These are phyloP conservation scores for Flaveria brownii DNA, from an alignment of 129 eudicot genomes.

Conservation along the genomic window DNA sequence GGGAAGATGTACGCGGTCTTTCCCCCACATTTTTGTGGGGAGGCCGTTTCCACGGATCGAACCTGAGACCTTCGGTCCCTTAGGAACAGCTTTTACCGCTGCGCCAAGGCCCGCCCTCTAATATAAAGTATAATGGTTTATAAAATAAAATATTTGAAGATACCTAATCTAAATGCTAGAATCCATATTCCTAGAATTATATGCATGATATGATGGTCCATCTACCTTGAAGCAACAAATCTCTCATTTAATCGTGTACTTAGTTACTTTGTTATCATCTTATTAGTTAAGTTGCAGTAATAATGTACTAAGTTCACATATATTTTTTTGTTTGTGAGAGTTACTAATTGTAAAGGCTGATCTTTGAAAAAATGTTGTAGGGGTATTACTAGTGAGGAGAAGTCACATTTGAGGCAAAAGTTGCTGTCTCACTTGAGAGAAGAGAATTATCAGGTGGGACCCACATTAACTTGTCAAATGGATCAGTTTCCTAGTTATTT, in stretches of 20 bases:
- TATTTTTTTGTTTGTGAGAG: constrained; percentile 3
- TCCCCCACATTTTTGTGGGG: no score
- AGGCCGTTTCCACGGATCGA: no score
- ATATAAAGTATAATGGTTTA: no score
- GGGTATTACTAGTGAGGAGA: constrained; percentile 85
- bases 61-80: no score
- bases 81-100: no score
- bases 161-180: constrained; percentile 1
- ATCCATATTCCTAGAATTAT: background rate
- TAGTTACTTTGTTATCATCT: constrained; percentile 21
- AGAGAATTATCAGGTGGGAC: constrained; percentile 81
- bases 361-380: constrained; percentile 42
- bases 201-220: background rate
- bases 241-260: background rate
- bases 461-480: background rate
- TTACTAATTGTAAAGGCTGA: constrained; percentile 12
- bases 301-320: constrained; percentile 4
- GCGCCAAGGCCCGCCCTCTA: no score
- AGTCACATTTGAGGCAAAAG: constrained; percentile 71
- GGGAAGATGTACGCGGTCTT: no score
- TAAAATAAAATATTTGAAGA: background rate
- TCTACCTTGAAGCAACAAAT: background rate
- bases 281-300: constrained; percentile 4
- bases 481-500: constrained; percentile 18
- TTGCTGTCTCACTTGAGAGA: constrained; percentile 87